Evolutionary conservation across 306 rosid genomes (phyloP).

Genomic region (Hippophae rhamnoides): DNA sequence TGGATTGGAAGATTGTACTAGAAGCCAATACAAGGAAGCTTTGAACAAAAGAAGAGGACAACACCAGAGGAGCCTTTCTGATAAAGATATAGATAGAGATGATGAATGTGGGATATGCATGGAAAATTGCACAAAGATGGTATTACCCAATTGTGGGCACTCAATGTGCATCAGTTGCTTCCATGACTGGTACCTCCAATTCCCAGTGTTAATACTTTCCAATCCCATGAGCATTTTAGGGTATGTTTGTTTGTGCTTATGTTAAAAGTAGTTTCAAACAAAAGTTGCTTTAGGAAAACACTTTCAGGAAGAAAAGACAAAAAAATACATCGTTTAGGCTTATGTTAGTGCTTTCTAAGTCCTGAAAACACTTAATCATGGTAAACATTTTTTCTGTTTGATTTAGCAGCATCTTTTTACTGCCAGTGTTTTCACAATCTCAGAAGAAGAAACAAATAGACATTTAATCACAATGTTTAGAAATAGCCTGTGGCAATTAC

Average conservation of each 20-base stretch:
- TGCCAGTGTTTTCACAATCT: too few relatives aligned
- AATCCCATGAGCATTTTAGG: neutral
- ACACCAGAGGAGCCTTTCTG: conserved; percentile 13
- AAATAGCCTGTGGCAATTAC: neutral
- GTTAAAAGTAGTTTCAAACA: too few relatives aligned
- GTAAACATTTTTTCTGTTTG: too few relatives aligned
- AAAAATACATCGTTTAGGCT: too few relatives aligned
- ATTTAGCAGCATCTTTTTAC: too few relatives aligned
- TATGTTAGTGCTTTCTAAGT: too few relatives aligned
- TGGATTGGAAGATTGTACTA: conserved; percentile 19
- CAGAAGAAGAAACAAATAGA: too few relatives aligned
- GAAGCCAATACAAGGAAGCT: conserved; percentile 22
- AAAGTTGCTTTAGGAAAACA: too few relatives aligned
- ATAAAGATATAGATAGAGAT: conserved; percentile 35
- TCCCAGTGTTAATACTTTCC: neutral
- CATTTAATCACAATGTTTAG: too few relatives aligned
- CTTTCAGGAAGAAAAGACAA: too few relatives aligned
- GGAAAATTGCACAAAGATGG: conserved; percentile 52
- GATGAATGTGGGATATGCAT: conserved; percentile 79
- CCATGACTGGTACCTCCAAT: conserved; percentile 50
- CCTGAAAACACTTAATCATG: too few relatives aligned
- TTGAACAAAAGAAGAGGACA: conserved; percentile 27
- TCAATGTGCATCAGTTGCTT: conserved; percentile 63
- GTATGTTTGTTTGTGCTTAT: too few relatives aligned
- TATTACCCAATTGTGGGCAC: conserved; percentile 68